These are phyloP conservation scores for Phytophthora hibernalis DNA, from an alignment of 352 stramenopile genomes.

Conservation along the genomic window DNA sequence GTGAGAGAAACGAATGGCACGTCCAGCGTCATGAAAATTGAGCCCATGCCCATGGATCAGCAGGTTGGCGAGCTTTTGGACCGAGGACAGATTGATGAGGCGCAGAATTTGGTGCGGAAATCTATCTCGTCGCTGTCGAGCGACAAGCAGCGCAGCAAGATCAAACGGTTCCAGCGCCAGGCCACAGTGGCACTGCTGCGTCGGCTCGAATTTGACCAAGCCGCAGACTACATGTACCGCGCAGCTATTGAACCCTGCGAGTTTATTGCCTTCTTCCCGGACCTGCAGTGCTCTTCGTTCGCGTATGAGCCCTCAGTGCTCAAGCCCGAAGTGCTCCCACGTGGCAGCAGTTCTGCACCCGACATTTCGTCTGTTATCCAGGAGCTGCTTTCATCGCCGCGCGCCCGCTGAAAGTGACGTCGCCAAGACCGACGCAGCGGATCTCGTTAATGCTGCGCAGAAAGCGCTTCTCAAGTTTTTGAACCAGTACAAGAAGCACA, in stretches of 20 bases:
- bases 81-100: conserved; percentile 86
- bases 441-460: conserved; percentile 64
- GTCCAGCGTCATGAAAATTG: conserved; percentile 85
- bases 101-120: conserved; percentile 85
- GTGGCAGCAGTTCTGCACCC: conserved; percentile 71
- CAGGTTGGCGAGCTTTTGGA: conserved; percentile 87
- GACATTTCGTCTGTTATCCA: conserved; percentile 84
- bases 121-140: conserved; percentile 72
- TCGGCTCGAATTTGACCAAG: conserved; percentile 80
- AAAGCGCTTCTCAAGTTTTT: conserved; percentile 87
- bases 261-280: conserved; percentile 89
- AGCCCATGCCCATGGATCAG: conserved; percentile 87
- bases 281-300: conserved; percentile 82
- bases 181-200: conserved; percentile 80
- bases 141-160: conserved; percentile 90
- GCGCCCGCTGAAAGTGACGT: conserved; percentile 64
- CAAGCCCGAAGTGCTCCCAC: conserved; percentile 85
- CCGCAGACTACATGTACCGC: conserved; percentile 87
- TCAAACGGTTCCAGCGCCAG: conserved; percentile 89
- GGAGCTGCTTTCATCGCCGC: conserved; percentile 64
- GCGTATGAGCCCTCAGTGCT: conserved; percentile 85
- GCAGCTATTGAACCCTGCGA: conserved; percentile 86
- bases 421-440: conserved; percentile 56
- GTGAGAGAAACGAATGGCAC: conserved; percentile 65
- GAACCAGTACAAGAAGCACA: conserved; percentile 82